Percentiles rank a stretch among this genome's conserved stretches.
Evolutionary conservation across 768 basidiomycete species (phyloP).

Genomic region (Thelephora aurantiotincta): DNA sequence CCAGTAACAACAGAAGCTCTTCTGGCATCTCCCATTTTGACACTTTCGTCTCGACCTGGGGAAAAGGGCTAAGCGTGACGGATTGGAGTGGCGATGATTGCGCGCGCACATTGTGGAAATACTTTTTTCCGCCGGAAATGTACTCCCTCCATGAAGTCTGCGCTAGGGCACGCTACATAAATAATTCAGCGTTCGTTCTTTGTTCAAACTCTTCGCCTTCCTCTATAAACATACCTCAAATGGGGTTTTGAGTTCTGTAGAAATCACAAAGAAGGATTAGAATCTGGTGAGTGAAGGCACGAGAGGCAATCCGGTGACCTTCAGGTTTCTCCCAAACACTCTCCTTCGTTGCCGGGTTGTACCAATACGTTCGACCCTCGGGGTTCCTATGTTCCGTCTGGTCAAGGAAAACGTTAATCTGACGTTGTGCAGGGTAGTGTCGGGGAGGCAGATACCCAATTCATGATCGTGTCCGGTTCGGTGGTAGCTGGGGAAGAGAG

Average conservation of each 20-base stretch:
- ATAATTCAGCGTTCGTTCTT: background rate
- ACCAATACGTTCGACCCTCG: conserved; percentile 98
- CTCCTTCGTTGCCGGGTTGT: conserved; percentile 74
- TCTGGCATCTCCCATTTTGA: conserved; percentile 98
- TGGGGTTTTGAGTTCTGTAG: conserved; percentile 71
- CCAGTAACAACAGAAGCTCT: conserved; percentile 72
- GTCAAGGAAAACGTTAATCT: background rate
- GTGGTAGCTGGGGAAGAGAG: background rate
- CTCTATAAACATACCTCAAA: conserved; percentile 51
- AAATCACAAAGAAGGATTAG: background rate
- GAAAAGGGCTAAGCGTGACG: background rate
- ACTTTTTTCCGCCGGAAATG: conserved; percentile 81
- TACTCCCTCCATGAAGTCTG: conserved; percentile 96
- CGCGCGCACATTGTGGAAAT: conserved; percentile 67
- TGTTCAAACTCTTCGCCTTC: too few relatives aligned
- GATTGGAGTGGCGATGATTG: background rate
- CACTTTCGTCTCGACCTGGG: conserved; percentile 73
- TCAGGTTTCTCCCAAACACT: conserved; percentile 99
- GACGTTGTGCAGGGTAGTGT: background rate
- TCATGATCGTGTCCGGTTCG: background rate
- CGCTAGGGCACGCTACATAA: conserved; percentile 60
- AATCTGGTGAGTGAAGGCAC: background rate
- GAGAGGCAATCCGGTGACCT: conserved; percentile 26
- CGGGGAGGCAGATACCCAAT: background rate
- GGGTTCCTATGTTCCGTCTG: conserved; percentile 92